Conservation (phyloP, 2,329 filamentous ascomycete species). For the Metarhizium guizhouense region DNA sequence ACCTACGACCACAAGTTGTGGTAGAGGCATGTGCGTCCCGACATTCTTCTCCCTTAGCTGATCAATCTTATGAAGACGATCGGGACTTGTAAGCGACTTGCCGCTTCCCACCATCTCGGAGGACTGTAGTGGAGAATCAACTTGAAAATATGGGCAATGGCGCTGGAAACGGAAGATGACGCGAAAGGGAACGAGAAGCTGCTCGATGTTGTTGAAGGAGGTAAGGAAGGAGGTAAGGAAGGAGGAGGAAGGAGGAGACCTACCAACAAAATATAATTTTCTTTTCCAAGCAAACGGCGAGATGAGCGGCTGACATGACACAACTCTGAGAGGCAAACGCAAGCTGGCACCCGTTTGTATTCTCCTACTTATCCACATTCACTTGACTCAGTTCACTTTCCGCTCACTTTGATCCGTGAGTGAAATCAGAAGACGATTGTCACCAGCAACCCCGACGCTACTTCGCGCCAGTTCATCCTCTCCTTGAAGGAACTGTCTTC, state of each 20-base stretch:
- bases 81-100: slow-evolving; percentile 1
- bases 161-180: too few relatives aligned
- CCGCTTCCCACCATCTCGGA: not conserved
- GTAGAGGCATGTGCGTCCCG: slow-evolving; percentile 24
- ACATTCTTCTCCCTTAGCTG: slow-evolving; percentile 31
- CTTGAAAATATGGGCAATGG: too few relatives aligned
- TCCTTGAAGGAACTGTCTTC: too few relatives aligned
- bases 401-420: not conserved
- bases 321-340: not conserved
- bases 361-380: not conserved
- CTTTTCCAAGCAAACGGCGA: not conserved
- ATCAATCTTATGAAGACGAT: slow-evolving; percentile 24
- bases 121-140: too few relatives aligned
- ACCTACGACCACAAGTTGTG: slow-evolving; percentile 71
- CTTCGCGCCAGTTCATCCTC: not conserved
- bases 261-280: not conserved
- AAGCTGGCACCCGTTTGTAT: not conserved
- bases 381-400: not conserved
- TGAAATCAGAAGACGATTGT: too few relatives aligned
- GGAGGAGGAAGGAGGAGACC: not conserved
- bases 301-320: not conserved
- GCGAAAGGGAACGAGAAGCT: too few relatives aligned
- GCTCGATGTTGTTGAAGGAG: too few relatives aligned
- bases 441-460: too few relatives aligned
- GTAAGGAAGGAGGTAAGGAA: too few relatives aligned